Conservation (phyloP, 176 grass and related monocot genomes). For the Puya raimondii region DNA sequence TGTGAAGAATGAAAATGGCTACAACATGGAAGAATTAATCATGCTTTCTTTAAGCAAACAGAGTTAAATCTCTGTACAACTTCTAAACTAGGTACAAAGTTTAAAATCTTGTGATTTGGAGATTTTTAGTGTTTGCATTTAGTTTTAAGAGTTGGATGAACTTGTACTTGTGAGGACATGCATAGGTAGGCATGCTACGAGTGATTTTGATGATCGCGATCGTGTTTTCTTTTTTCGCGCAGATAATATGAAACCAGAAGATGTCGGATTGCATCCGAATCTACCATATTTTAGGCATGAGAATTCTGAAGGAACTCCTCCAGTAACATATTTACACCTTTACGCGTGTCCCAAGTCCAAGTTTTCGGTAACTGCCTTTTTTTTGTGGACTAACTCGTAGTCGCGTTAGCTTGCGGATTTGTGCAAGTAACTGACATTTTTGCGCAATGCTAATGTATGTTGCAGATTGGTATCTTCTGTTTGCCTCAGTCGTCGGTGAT, state of each 20-base stretch:
- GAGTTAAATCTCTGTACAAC: too few relatives aligned
- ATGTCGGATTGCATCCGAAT: constrained; percentile 34
- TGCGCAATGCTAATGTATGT: constrained; percentile 4
- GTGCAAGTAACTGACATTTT: background rate
- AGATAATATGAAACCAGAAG: constrained; percentile 48
- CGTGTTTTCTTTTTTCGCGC: background rate
- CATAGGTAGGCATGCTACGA: background rate
- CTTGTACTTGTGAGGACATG: background rate
- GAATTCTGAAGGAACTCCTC: constrained; percentile 21
- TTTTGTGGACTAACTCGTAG: too few relatives aligned
- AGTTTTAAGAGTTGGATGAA: too few relatives aligned
- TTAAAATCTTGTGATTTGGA: too few relatives aligned
- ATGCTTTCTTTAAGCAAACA: too few relatives aligned
- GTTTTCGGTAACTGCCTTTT: constrained; percentile 48
- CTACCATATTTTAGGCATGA: constrained; percentile 37
- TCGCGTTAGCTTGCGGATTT: background rate
- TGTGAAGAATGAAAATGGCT: too few relatives aligned
- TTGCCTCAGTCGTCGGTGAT: constrained; percentile 57
- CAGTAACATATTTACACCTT: constrained; percentile 61
- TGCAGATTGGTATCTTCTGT: constrained; percentile 92
- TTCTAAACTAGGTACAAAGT: too few relatives aligned
- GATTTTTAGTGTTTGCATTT: too few relatives aligned
- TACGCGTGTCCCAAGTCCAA: constrained; percentile 55
- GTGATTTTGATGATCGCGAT: background rate
- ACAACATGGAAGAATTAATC: too few relatives aligned